Percentiles rank a stretch among this genome's conserved stretches.
Conservation (phyloP, 1,139 yeast species). For the Blastobotrys buckinghamii region DNA sequence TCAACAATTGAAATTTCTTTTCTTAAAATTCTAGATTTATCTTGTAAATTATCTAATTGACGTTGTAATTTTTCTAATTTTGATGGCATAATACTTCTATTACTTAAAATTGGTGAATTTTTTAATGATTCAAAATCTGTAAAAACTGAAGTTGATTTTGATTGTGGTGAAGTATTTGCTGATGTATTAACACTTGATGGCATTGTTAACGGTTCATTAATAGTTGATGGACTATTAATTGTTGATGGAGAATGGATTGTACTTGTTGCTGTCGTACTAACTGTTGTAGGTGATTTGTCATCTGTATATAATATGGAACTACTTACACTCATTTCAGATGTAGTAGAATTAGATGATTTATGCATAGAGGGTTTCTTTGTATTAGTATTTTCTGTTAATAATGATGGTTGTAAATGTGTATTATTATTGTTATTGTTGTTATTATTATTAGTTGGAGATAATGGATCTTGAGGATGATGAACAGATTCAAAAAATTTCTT, state of each 20-base stretch:
- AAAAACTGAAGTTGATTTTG: background rate
- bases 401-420: background rate
- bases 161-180: background rate
- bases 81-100: background rate
- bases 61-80: slow-evolving; percentile 16
- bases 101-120: background rate
- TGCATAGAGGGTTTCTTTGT: background rate
- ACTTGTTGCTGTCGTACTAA: background rate
- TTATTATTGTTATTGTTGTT: background rate
- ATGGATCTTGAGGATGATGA: background rate
- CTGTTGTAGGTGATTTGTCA: background rate
- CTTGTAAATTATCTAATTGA: slow-evolving; percentile 13
- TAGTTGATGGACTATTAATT: background rate
- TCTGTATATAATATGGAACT: slow-evolving; percentile 7
- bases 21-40: slow-evolving; percentile 7
- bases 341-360: background rate
- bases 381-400: background rate
- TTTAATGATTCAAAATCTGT: background rate
- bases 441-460: background rate
- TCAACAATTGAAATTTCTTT: slow-evolving; percentile 10
- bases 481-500: background rate
- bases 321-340: slow-evolving; percentile 6
- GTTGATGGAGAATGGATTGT: background rate
- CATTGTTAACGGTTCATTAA: background rate
- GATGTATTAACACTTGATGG: background rate